Conservation (phyloP, 768 basidiomycete species). For the Mycena vulgaris region DNA sequence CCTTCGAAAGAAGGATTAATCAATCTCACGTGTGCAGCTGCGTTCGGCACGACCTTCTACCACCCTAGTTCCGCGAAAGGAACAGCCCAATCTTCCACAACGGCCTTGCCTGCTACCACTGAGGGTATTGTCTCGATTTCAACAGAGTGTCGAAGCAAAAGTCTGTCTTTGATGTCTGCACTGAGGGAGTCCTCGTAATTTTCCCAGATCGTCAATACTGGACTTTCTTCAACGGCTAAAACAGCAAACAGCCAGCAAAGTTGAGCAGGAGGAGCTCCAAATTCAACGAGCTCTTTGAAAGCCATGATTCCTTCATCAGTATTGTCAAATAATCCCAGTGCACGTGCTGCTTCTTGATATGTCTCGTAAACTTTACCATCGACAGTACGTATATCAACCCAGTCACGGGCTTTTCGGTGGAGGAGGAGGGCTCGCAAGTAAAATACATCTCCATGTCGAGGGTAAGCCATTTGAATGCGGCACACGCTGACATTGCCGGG, state of each 20-base stretch:
- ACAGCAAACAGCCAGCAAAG: neutral
- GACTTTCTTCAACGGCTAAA: neutral
- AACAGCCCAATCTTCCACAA: no score
- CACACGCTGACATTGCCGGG: neutral
- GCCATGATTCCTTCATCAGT: neutral
- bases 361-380: neutral
- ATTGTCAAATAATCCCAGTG: neutral
- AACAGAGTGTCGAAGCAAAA: neutral
- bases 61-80: no score
- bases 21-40: no score
- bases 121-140: no score
- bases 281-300: neutral
- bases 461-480: slow-evolving; percentile 12
- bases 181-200: neutral
- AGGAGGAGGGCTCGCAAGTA: neutral
- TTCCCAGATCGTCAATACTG: neutral
- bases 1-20: no score
- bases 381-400: neutral
- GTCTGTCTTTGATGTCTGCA: neutral
- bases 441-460: neutral
- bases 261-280: no score
- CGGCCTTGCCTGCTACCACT: no score
- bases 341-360: slow-evolving; percentile 1
- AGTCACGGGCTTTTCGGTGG: neutral
- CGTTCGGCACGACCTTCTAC: no score